Base-by-base conservation (phyloP, 1,139 yeast genomes). In the Suhomyces bolitotheri region DNA sequence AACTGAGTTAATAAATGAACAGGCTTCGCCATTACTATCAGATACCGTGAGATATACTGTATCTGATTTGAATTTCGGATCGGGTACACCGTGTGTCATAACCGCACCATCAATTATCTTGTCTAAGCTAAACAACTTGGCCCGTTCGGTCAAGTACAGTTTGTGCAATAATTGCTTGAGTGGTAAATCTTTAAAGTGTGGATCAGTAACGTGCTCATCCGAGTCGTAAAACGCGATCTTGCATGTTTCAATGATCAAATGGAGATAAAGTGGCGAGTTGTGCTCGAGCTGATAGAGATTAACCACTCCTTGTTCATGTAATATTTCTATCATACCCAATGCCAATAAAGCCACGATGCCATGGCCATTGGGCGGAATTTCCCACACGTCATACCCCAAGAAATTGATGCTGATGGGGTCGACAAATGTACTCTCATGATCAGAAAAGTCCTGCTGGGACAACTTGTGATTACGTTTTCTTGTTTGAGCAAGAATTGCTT, bases 281-380 rank as follows among this genome's bases (percentile, higher is more conserved):
- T 82, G 94, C 44, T 75, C 54, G 51, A 82, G 43, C 4, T 58
- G 49, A 16, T 58, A 49, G 28, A 82, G 55, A 35, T 77, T 64
- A 20, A 81, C 65, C 7, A 50, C 58, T 1, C 77, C 76, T 21
- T 57, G 45, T 12, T 65, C 68, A 34, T 79, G 76, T 39, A 81
- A 62, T 28, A 76, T 74, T 44, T 73, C 74, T 41, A 86, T 71
- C 29, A 82, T 65, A 0, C 94, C 94, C 35, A 83, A 58, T 0
- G 90, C 78, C 27, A 82, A 60, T 30, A 84, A 62, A 0, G 89
- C 92, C 29, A 84, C 84, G 23, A 84, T 60, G 1, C 94, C 94
- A 37, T 84, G 87, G 4, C 94, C 89, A 54, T 81, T 85, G 19
- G 95, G 94, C 6, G 95, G 92, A 41, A 82, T 80, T 53, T 83